Percentiles rank a stretch among this genome's conserved stretches.
These are phyloP conservation scores for Rhododendron kiyosumense DNA, from an alignment of 148 eudicot genomes.

Conservation along the genomic window DNA sequence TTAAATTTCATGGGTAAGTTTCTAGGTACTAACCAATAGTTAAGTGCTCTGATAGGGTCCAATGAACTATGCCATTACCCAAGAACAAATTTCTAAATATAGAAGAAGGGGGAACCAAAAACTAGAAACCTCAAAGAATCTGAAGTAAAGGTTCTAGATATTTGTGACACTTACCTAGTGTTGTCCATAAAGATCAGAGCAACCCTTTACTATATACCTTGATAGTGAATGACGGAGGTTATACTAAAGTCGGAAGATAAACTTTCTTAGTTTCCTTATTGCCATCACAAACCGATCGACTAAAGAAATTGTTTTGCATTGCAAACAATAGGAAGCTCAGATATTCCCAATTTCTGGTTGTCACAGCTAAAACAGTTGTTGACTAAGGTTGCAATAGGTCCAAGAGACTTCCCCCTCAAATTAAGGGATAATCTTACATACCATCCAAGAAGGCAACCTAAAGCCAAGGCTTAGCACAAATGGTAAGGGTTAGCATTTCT, in stretches of 20 bases:
- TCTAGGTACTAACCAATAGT: background rate
- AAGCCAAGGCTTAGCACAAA: too few species aligned
- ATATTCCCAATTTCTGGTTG: background rate
- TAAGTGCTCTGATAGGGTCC: background rate
- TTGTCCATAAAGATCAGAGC: background rate
- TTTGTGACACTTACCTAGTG: background rate
- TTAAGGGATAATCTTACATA: too few species aligned
- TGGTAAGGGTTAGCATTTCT: too few species aligned
- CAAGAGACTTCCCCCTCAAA: too few species aligned
- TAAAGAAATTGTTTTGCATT: background rate
- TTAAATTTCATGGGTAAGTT: background rate
- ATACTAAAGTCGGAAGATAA: background rate
- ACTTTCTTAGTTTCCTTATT: too few species aligned
- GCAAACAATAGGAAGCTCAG: background rate
- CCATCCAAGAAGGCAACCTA: too few species aligned
- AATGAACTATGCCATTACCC: too few species aligned
- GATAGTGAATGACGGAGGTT: background rate
- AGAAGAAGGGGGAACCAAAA: background rate
- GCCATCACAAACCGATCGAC: background rate
- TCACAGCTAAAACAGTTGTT: too few species aligned
- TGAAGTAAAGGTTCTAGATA: background rate
- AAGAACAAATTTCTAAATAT: background rate
- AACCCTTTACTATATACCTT: background rate
- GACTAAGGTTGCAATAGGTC: too few species aligned
- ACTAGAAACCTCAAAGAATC: background rate